Evolutionary conservation across 2,329 filamentous ascomycete species (phyloP), one percentile per base, ranked within the genome.

Genomic region (Dothiorella sarmentorum): DNA sequence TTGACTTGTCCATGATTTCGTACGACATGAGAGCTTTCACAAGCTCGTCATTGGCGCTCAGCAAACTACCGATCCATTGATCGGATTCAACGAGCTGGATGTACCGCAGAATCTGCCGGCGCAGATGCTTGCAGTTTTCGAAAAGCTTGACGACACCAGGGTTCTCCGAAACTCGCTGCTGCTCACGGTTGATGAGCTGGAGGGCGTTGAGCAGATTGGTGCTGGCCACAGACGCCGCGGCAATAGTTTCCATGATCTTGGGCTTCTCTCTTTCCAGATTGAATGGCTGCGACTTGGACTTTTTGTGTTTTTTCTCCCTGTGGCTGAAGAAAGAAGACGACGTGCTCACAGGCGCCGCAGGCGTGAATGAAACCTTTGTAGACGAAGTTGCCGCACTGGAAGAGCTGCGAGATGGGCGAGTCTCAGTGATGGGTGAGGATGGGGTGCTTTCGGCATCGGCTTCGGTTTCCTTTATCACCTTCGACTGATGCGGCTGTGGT

Each of bases 41-140:
- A n/a, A 99, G 86, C 73, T 96, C 90, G 67, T 99, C 94, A 67
- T 99, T 97, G 63, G 93, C 92, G 67, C 94, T 90, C 17, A 99
- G 85, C 4, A 99, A 81, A 61, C 90, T 87, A 40, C 93, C 94
- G 7, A 99, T 86, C 81, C 89, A 97, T 68, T 97, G 87, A 68
- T 97, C 93, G 7, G 86, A 53, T 70, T 96, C 90, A 11, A 97
- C 88, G 52, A 91, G 83, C 69, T 97, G 91, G 63, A 97, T 96
- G 71, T 97, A 97, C 58, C 91, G 88, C 37, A 97, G 71, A 27
- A 97, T 89, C 70, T 90, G 90, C 60, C 91, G 83, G 49, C 94
- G 84, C 11, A 97, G 82, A 47, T 85, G 80, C 73, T 97, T 97
- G 80, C 93, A 97, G 2, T 78, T 81, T 65, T 97, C 91, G 64